phyloP scores from a whole-genome alignment of 2,329 filamentous ascomycete species.

The Coniella lustricola region DNA sequence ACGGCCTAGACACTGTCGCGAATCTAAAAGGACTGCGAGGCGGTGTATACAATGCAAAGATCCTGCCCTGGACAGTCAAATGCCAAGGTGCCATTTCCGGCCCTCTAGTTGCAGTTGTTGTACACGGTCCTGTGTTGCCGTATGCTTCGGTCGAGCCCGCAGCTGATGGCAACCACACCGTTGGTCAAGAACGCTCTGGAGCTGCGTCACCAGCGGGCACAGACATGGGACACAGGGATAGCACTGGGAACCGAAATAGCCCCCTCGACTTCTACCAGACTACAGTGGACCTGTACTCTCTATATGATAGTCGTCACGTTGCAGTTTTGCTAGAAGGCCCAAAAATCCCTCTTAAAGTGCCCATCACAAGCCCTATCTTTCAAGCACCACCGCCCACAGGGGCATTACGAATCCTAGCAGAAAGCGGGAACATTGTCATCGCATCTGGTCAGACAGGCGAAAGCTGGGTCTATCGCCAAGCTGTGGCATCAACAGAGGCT shows the following conservation, averaged over 20 bases:
- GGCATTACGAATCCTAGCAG: slow-evolving; percentile 66
- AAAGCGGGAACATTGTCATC: slow-evolving; percentile 63
- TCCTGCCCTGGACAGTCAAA: slow-evolving; percentile 61
- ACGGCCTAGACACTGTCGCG: slow-evolving; percentile 62
- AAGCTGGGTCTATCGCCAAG: slow-evolving; percentile 66
- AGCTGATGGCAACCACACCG: slow-evolving; percentile 26
- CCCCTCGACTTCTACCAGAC: slow-evolving; percentile 68
- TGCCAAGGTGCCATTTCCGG: slow-evolving; percentile 49
- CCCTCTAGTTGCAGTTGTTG: slow-evolving; percentile 69
- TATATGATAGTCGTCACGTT: slow-evolving; percentile 66
- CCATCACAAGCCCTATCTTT: slow-evolving; percentile 56
- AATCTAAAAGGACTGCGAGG: slow-evolving; percentile 72
- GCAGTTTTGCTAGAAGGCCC: slow-evolving; percentile 68
- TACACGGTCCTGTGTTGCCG: slow-evolving; percentile 68
- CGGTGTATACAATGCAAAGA: slow-evolving; percentile 73
- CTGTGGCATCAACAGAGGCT: slow-evolving; percentile 34
- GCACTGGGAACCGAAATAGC: slow-evolving; percentile 23
- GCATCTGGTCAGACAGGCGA: slow-evolving; percentile 81
- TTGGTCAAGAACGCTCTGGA: slow-evolving; percentile 28
- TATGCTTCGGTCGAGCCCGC: slow-evolving; percentile 27
- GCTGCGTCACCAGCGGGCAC: slow-evolving; percentile 34
- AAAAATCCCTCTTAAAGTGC: slow-evolving; percentile 50
- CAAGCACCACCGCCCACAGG: slow-evolving; percentile 64
- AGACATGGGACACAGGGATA: slow-evolving; percentile 23
- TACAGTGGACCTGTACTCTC: slow-evolving; percentile 79